Base-by-base conservation (phyloP, 805 yeast genomes). In the Myxozyma neotropica region DNA sequence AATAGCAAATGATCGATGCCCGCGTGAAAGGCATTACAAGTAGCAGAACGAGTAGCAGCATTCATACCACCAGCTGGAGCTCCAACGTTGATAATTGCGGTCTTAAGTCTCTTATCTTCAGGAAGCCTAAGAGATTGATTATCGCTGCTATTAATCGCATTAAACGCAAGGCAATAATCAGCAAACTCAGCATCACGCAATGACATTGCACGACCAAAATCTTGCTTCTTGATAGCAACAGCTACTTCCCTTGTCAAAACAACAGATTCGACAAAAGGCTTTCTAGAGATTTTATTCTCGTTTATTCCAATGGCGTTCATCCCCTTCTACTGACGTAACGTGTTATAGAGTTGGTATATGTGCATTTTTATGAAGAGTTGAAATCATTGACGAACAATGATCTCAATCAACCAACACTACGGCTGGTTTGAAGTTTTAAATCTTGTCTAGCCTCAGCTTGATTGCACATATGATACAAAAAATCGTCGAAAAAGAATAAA, bases 21-120 rank as follows among this genome's bases (percentile, higher is more conserved):
- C 99, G 63, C 84, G 83, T 4, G 96, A 85, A 74, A 92, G 78
- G 75, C 96, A 86, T 78, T 89, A 93, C 88, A 77, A 5, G 95
- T 91, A 67, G 92, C 91, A n/a, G 97, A 89, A 65, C 92, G 82
- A 10, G 91, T 84, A 2, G 96, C 97, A 61, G 94, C 84, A 72
- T 94, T 94, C 85, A 94, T 81, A 48, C 96, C 97, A 53, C 96
- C 96, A 12, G 98, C 93, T 24, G 99, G 97, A 0, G 99, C 99
- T 68, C 99, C 99, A 46, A 93, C 88, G 71, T 91, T 89, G 55
- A 94, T 81, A 63, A 94, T 86, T 55, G 94, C 99, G 67, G 92
- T 82, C 68, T 84, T 87, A 68, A 86, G 79, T 61, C 86, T 78
- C 70, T 87, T 77, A 23, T 77, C 81, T 19, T 74, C 80, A 7